Evolutionary conservation across 2,329 filamentous ascomycete species (phyloP), one percentile per base, ranked within the genome.

Genomic region (Beauveria varroae): DNA sequence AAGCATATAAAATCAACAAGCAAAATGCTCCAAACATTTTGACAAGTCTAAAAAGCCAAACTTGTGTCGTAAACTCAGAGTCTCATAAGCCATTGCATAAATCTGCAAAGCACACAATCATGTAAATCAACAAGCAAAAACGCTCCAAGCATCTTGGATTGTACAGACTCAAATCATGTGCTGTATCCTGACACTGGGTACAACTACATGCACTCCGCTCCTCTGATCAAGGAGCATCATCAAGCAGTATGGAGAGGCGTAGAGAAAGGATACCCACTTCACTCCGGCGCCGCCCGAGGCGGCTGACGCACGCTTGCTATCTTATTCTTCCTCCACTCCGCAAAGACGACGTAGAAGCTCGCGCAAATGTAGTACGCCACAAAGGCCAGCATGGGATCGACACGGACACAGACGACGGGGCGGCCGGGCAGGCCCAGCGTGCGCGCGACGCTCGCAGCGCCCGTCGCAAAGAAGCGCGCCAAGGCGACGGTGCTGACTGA

Each of bases 341-440:
- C 37, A 16, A 51, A 52, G 10, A 44, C 57, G 37, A 16, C 47
- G 24, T 24, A 43, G 26, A 59, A 59, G 40, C 37, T 52, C 10
- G 57, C 57, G 34, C 59, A 61, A 7, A 54, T 22, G 8, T 54
- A 61, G 24, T 61, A 61, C 3, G 52, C 59, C 14, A 61, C 34
- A 41, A 55, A 61, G 9, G 59, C 51, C 8, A 61, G 52, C 30
- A 55, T 41, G 18, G 59, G 59, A 3, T 61, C 59, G 34, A 61
- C 59, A n/a, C 24, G 52, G 22, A 61, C 44, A 8, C 51, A 50
- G 26, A 61, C 51, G 28, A 61, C 41, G 9, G 59, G 59, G 20
- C 14, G 50, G 9, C 26, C 41, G 3, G 28, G 8, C 24, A 55
- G 20, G 22, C 50, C 58, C 24, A 61, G 37, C 10, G 43, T 10